These are phyloP conservation scores for Ganoderma leucocontextum DNA, from an alignment of 1,284 basidiomycete species.

Conservation along the genomic window DNA sequence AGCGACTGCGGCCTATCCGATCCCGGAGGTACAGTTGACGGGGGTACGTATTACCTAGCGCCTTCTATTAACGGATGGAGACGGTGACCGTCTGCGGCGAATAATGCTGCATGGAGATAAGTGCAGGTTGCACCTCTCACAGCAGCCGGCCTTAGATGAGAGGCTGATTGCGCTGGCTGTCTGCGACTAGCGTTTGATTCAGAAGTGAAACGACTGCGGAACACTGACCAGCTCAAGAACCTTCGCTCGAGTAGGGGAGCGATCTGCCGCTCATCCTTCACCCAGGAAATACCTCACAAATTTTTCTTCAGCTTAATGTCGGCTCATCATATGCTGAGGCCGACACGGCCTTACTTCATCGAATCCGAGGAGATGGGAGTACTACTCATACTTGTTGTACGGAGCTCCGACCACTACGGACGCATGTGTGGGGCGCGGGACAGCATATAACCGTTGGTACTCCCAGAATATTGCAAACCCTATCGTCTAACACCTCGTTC, in stretches of 20 bases:
- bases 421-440: background rate
- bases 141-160: background rate
- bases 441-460: background rate
- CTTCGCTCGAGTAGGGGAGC: background rate
- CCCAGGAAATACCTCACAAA: no score
- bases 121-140: background rate
- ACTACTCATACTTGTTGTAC: background rate
- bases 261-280: no score
- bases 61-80: background rate
- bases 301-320: background rate
- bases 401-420: background rate
- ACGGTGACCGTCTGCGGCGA: background rate
- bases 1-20: background rate
- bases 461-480: background rate
- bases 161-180: background rate
- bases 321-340: background rate
- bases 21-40: background rate
- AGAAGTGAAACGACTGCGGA: background rate
- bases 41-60: background rate
- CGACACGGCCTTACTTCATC: background rate
- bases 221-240: background rate
- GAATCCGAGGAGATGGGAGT: background rate
- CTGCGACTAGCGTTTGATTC: background rate
- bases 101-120: background rate
- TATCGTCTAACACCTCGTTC: background rate